phyloP scores from a whole-genome alignment of 2,329 filamentous ascomycete genomes.

The Colletotrichum sp. region DNA sequence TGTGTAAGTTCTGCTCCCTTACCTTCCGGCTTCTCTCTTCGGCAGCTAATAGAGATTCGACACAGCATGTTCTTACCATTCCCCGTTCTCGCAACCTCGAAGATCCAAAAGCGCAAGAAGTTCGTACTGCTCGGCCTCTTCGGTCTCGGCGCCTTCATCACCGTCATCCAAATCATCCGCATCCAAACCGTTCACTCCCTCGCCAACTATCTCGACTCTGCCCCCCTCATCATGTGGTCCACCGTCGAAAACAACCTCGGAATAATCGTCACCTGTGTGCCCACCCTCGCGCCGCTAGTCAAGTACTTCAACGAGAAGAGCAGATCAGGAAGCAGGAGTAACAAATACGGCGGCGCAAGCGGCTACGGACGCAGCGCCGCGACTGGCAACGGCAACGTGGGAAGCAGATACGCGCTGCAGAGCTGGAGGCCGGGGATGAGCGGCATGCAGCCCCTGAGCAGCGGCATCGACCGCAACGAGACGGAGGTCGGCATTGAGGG shows the following conservation, averaged over 20 bases:
- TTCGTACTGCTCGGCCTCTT: conserved; percentile 48
- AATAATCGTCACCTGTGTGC: conserved; percentile 47
- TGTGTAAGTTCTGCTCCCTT: conserved; percentile 40
- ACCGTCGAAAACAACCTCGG: conserved; percentile 49
- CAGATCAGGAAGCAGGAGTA: conserved; percentile 9
- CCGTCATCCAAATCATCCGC: conserved; percentile 55
- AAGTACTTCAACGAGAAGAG: conserved; percentile 37
- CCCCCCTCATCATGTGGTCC: conserved; percentile 49
- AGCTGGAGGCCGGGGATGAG: conserved; percentile 27
- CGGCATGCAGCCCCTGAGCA: conserved; percentile 25
- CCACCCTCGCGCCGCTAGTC: conserved; percentile 48
- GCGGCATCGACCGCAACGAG: conserved; percentile 10
- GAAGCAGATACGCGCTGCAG: conserved; percentile 30
- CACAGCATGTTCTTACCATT: conserved; percentile 48
- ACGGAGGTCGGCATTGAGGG: not conserved
- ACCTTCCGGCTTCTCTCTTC: no score
- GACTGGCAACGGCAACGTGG: not conserved
- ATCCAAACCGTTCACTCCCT: conserved; percentile 52
- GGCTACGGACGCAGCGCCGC: conserved; percentile 10
- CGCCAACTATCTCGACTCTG: conserved; percentile 48
- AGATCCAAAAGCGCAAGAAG: conserved; percentile 45
- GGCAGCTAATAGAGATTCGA: no score
- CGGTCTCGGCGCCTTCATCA: conserved; percentile 54
- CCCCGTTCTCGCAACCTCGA: conserved; percentile 39
- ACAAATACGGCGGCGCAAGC: conserved; percentile 22